A percentile compares a stretch with the other conserved stretches of the same genome.
phyloP scores from a whole-genome alignment of 257 asterid species.

The Solanum piurae region DNA sequence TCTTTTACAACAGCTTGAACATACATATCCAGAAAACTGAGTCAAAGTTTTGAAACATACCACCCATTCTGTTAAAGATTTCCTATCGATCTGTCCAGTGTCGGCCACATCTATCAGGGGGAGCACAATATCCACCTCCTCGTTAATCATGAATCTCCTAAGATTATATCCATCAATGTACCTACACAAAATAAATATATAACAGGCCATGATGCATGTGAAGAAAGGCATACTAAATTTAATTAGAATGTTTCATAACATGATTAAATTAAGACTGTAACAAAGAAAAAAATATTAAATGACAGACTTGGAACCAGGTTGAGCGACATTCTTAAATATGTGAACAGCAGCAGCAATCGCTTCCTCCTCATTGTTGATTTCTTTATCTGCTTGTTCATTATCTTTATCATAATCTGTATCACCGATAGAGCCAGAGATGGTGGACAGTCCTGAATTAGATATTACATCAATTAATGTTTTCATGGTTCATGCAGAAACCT shows the following conservation, averaged over 20 bases:
- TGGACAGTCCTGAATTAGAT: conserved; percentile 60
- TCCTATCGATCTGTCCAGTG: conserved; percentile 52
- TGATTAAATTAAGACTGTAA: not conserved
- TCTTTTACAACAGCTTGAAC: not conserved
- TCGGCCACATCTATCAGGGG: conserved; percentile 65
- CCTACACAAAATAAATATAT: conserved; percentile 17
- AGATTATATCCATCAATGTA: conserved; percentile 57
- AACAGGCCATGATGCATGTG: not conserved
- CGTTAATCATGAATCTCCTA: conserved; percentile 72
- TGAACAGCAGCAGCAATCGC: conserved; percentile 82
- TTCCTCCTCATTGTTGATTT: conserved; percentile 67
- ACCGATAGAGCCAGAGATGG: conserved; percentile 49
- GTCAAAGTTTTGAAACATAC: conserved; percentile 23
- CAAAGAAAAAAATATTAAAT: too few relatives aligned
- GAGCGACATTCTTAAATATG: conserved; percentile 69
- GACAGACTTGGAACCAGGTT: conserved; percentile 58
- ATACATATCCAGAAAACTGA: not conserved
- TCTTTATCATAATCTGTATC: conserved; percentile 29
- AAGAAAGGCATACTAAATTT: not conserved
- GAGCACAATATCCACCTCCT: conserved; percentile 66
- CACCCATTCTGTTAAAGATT: conserved; percentile 65
- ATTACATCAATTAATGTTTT: conserved; percentile 61
- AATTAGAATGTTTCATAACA: not conserved
- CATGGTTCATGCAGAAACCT: conserved; percentile 93
- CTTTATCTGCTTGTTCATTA: conserved; percentile 49